phyloP scores from a whole-genome alignment of 2,329 filamentous ascomycete genomes.

The Raffaelea ambrosiae region DNA sequence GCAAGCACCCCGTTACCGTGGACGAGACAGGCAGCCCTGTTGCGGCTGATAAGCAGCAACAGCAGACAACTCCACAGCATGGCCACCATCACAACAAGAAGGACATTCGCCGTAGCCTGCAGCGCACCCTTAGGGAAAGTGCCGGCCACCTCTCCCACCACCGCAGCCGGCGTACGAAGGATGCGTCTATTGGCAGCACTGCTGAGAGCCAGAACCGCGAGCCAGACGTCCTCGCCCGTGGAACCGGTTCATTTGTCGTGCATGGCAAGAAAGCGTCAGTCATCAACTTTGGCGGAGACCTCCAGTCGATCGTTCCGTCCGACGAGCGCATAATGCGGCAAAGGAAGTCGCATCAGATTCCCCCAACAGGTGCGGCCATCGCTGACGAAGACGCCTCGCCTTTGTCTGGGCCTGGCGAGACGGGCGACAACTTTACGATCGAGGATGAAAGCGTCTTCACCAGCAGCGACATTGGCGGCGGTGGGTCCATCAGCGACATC shows the following conservation, averaged over 20 bases:
- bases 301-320: conserved; percentile 61
- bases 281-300: conserved; percentile 90
- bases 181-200: conserved; percentile 23
- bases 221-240: conserved; percentile 62
- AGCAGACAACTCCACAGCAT: conserved; percentile 59
- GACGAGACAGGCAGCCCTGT: neutral
- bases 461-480: neutral
- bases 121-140: conserved; percentile 80
- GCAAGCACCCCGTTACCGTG: neutral
- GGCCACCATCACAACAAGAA: conserved; percentile 39
- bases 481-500: neutral
- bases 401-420: neutral
- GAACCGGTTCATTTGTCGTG: conserved; percentile 84
- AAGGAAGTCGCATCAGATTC: conserved; percentile 40
- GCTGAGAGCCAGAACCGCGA: conserved; percentile 28
- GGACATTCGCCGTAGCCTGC: conserved; percentile 76
- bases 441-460: neutral
- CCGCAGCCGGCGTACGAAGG: conserved; percentile 68
- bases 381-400: conserved; percentile 20
- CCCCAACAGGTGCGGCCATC: conserved; percentile 24
- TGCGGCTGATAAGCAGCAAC: conserved; percentile 26
- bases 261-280: conserved; percentile 98
- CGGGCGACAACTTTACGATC: neutral
- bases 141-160: conserved; percentile 58
- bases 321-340: conserved; percentile 66